Base-by-base conservation (phyloP, 1,284 basidiomycete genomes). In the Ganoderma sinense region DNA sequence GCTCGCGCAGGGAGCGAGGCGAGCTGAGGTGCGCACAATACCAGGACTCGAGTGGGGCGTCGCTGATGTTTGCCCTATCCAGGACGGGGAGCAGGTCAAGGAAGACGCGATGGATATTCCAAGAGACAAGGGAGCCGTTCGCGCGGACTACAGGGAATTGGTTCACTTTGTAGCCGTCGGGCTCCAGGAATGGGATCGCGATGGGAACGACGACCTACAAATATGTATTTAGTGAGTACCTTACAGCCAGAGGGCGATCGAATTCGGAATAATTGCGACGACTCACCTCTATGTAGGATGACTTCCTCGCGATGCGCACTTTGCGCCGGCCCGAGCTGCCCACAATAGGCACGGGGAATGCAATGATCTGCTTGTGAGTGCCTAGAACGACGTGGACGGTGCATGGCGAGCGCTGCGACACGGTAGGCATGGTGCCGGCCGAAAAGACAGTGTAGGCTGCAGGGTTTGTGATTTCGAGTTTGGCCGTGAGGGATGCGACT, bases 281-380 rank as follows among this genome's bases (percentile, higher is more conserved):
- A 69, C 80, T 31, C 48, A 88, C 88, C 80, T 90, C 87, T 10
- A 89, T 80, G 70, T 85, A 89, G 23, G 75, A 80, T 3, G 87
- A 89, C 71, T 84, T 86, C 36, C 88, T 82, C 8, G 87, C 88
- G 39, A 89, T 75, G 8, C 85, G 82, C 2, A 85, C 67, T 71
- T 80, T 87, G 20, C 66, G 60, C 45, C 77, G 71, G 10, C 33
- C 33, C 7, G 33, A 3, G 33, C 73, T 75, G 13, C 78, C 81
- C 4, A 75, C 67, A 8, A 84, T 72, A 7, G 82, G 81, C 62
- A 80, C 78, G 14, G 83, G 82, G 70, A 76, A 84, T 20, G 71
- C 41, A 13, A 84, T 66, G 45, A 75, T 68, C 62, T 82, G 80
- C 0, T 20, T 55, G 40, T 66, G 68, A 2, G 65, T 64, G 18